Evolutionary conservation across 2,329 filamentous ascomycete genomes (phyloP), one percentile per base, ranked within the genome.

Genomic region (Daldinia eschscholtzii): DNA sequence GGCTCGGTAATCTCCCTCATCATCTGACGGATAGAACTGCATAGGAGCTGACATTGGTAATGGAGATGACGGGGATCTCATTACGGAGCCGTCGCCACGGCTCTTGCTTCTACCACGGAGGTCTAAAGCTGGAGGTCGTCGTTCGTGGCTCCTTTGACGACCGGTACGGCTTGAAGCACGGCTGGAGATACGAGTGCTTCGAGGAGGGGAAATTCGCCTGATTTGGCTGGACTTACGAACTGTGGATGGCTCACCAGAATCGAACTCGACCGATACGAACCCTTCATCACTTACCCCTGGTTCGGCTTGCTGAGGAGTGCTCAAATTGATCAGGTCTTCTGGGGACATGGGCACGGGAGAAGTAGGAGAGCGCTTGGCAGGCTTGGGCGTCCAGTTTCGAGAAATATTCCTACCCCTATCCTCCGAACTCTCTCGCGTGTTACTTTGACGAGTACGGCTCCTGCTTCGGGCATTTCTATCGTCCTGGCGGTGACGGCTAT

Each of bases 341-440:
- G 94, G 94, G 2, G 94, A 97, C 94, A 98, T 98, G 2, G 94
- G 93, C 1, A 97, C 87, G 0, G 95, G 95, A 0, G 95, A 98
- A 1, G 93, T 97, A 0, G 95, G 95, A 0, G 95, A 98, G 23
- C 92, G 87, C 80, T 97, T 97, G 12, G 90, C 88, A 18, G 92
- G 88, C 76, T 89, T 91, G 70, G 91, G 81, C 64, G 85, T 81
- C 68, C 78, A 93, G 71, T 90, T 91, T 23, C 91, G 87, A 50
- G 87, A 85, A 12, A 86, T 83, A 26, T 86, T 86, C 69, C 92
- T 87, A 20, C 92, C 92, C 64, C 92, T 89, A 46, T 92, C 91
- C 71, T 91, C 88, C 0, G 93, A 93, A 10, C 80, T 79, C 18
- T 92, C 91, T 23, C 90, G 85, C 10, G 84, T 82, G 66, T 80